Evolutionary conservation across 805 yeast genomes (phyloP), one percentile per base, ranked within the genome.

Genomic region (Yamadazyma philogaea): DNA sequence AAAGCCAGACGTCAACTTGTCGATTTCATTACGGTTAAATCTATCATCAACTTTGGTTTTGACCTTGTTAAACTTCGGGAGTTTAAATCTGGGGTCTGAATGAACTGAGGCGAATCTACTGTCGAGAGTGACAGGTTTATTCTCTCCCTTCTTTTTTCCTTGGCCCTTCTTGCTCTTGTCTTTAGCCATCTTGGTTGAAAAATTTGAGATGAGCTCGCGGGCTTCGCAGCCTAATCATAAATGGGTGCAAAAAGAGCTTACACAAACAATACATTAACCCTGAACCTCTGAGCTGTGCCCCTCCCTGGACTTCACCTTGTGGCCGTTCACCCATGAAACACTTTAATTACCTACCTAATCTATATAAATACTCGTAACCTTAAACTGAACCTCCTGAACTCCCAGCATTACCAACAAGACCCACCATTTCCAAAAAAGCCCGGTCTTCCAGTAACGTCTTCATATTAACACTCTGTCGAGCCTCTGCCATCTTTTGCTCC

Each of bases 401-500:
- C 31, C 69, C 63, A 10, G 61, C 64, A 32, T 69, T 64, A 1
- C 82, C 81, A 5, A 76, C 72, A 33, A 78, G 56, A 0, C 83
- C 83, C 0, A 87, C 96, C 87, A 90, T 75, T 51, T 89, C 97
- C 48, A 90, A 64, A 37, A 90, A 68, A 0, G 96, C 95, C 43
- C 88, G 64, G 40, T 88, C 96, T 53, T 90, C 97, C 1, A 86
- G 85, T 50, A 84, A 57, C 43, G 75, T 77, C 40, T 75, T 72
- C 24, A 82, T 50, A 54, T 89, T 87, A 2, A 89, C 76, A 21
- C 77, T 72, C 53, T 83, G 84, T 40, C 97, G 70, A 28, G 88
- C 82, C 51, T 80, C 76, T 0, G 95, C 95, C 57, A 88, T 96
- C 37, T 79, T 70, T 55, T 83, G 84, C 57, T 91, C 97, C 96